Percentiles rank a stretch among this genome's conserved stretches.
Evolutionary conservation across 768 basidiomycete genomes (phyloP).

Genomic region (Omphalotus guepiniiformis): DNA sequence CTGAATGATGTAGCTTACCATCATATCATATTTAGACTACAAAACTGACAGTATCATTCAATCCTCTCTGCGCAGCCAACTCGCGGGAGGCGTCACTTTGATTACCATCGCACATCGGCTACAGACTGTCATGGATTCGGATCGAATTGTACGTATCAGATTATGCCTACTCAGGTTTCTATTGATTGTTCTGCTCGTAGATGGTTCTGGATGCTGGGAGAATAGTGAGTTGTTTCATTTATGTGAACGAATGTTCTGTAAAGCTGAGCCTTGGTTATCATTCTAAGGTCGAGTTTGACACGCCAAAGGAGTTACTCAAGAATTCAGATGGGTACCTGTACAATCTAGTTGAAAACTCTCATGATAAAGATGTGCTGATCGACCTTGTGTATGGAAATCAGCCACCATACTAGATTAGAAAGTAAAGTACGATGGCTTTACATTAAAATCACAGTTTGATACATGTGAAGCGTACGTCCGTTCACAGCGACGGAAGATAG

Average conservation of each 20-base stretch:
- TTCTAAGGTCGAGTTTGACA: conserved; percentile 5
- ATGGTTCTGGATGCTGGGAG: conserved; percentile 5
- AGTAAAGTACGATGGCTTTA: no score
- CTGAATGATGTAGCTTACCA: background rate
- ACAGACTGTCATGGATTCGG: conserved; percentile 29
- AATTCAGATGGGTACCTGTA: background rate
- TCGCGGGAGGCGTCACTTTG: conserved; percentile 35
- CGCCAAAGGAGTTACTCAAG: conserved; percentile 1
- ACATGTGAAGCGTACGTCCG: no score
- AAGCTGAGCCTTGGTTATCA: background rate
- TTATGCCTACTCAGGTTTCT: background rate
- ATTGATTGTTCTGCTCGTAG: background rate
- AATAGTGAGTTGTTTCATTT: background rate
- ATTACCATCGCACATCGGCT: conserved; percentile 40
- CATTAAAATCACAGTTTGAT: no score
- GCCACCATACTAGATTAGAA: no score
- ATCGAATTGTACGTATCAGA: conserved; percentile 24
- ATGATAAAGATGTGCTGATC: conserved; percentile 2
- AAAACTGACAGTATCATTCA: conserved; percentile 43
- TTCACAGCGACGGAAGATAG: no score
- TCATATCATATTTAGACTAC: conserved; percentile 14
- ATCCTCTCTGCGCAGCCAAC: conserved; percentile 33
- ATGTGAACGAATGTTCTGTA: background rate
- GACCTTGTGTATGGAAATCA: no score
- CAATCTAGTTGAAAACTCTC: conserved; percentile 6